A percentile compares a stretch with the other conserved stretches of the same genome.
Evolutionary conservation across 2,329 filamentous ascomycete species (phyloP).

Genomic region (Monilinia aucupariae): DNA sequence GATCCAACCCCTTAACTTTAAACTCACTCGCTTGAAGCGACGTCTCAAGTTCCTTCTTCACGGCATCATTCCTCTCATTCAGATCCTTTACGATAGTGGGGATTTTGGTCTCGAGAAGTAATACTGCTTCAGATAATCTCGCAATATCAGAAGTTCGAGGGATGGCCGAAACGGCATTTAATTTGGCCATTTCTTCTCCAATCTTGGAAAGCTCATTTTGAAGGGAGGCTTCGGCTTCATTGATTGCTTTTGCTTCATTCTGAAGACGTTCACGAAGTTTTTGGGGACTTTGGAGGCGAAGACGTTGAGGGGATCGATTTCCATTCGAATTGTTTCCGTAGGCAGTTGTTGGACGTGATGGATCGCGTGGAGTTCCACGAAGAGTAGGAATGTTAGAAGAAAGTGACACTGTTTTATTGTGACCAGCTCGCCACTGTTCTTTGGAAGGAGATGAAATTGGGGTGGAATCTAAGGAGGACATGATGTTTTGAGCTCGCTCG

Average conservation of each 20-base stretch:
- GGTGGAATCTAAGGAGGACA: conserved; percentile 27
- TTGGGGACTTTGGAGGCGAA: conserved; percentile 65
- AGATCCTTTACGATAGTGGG: conserved; percentile 55
- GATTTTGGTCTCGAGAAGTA: conserved; percentile 62
- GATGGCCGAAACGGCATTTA: conserved; percentile 41
- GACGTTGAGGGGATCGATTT: conserved; percentile 37
- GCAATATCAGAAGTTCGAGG: conserved; percentile 25
- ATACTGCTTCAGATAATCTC: conserved; percentile 53
- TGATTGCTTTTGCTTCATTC: conserved; percentile 69
- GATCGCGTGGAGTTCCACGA: conserved; percentile 24
- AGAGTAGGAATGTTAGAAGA: conserved; percentile 35
- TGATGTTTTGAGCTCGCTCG: conserved; percentile 32
- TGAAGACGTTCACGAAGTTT: conserved; percentile 81
- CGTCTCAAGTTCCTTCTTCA: conserved; percentile 66
- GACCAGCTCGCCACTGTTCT: conserved; percentile 31
- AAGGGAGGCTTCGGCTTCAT: conserved; percentile 62
- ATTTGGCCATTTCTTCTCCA: conserved; percentile 67
- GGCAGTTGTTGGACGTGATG: conserved; percentile 25
- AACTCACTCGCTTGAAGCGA: conserved; percentile 69
- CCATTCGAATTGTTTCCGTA: conserved; percentile 12
- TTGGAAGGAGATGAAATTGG: conserved; percentile 20
- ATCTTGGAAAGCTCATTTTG: conserved; percentile 75
- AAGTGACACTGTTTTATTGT: conserved; percentile 29
- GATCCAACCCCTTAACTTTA: conserved; percentile 77
- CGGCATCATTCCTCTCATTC: conserved; percentile 52